Evolutionary conservation across 2,329 filamentous ascomycete genomes (phyloP), one percentile per base, ranked within the genome.

Genomic region (Bipolaris victoriae): DNA sequence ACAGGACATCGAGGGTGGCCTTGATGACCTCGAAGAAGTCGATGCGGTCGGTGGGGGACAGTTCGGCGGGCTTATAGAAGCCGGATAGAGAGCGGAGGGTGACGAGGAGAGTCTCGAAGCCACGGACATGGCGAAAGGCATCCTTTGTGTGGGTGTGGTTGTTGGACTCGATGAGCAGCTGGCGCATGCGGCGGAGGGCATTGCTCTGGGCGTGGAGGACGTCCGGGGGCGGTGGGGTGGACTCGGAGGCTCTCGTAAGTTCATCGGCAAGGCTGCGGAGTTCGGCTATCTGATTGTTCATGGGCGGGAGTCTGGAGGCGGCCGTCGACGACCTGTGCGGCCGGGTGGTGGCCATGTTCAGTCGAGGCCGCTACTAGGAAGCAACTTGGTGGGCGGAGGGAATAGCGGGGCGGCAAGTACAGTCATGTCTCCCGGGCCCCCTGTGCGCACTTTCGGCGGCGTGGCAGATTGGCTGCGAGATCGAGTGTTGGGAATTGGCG

Each of bases 61-160:
- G 83, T 70, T 84, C 86, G 55, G 80, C 80, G n/a, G 84, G 86
- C 67, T 91, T 86, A 77, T 94, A 95, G 70, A 89, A 90, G 62
- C 90, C 89, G 1, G 90, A 88, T 61, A 92, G 87, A 52, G 86
- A 83, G 56, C 88, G 84, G 20, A 96, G 79, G 24, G 90, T 83
- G 40, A 86, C 81, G 51, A 97, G 81, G 20, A 96, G 78, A 41
- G 84, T 83, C 67, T 91, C 86, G 75, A 96, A 97, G 68, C 93
- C 93, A 55, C 85, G 82, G 24, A 92, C 83, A 70, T 91, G 87
- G 64, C 93, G 87, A 73, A 97, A 97, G 66, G 91, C 88, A 78
- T 96, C 91, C 78, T 92, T 91, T 43, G 81, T 80, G 57, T 82
- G 79, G 48, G 77, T 77, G 26, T 80, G 77, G 56, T 79, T 76